Evolutionary conservation across 2,329 filamentous ascomycete species (phyloP).

Genomic region (Davidsoniella virescens): DNA sequence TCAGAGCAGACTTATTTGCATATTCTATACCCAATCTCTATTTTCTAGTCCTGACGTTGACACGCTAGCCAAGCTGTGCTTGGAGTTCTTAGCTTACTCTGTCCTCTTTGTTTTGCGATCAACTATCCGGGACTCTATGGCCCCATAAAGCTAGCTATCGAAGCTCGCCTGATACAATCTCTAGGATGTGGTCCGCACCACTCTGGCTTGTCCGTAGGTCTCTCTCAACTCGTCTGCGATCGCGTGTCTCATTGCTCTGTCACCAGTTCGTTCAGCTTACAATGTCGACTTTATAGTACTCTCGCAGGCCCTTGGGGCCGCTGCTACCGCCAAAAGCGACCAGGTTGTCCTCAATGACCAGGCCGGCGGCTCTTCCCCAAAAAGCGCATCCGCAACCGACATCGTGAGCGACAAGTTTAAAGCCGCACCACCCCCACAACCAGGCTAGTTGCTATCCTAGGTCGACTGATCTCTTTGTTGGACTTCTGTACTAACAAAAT

Average conservation of each 20-base stretch:
- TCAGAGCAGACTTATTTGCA: no score
- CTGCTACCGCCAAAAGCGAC: not conserved
- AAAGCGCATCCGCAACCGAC: not conserved
- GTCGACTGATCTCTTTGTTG: not conserved
- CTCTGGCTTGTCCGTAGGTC: conserved; percentile 7
- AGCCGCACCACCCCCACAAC: not conserved
- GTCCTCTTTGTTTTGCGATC: not conserved
- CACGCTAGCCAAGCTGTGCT: conserved; percentile 2
- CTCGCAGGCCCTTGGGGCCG: not conserved
- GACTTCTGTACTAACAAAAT: not conserved
- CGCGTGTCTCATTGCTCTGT: not conserved
- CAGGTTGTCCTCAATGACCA: conserved; percentile 2
- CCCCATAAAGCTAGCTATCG: not conserved
- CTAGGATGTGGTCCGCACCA: conserved; percentile 2
- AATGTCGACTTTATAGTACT: not conserved
- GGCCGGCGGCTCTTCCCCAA: not conserved
- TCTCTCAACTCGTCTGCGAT: no score
- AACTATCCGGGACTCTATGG: no score
- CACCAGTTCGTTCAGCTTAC: not conserved
- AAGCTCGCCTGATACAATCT: not conserved
- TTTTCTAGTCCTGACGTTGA: not conserved
- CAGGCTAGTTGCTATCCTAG: not conserved
- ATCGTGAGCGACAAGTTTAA: not conserved
- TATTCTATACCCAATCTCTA: no score
- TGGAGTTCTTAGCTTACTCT: not conserved